Evolutionary conservation across 768 basidiomycete genomes (phyloP), one percentile per base, ranked within the genome.

Genomic region (Rhizopogon vulgaris): DNA sequence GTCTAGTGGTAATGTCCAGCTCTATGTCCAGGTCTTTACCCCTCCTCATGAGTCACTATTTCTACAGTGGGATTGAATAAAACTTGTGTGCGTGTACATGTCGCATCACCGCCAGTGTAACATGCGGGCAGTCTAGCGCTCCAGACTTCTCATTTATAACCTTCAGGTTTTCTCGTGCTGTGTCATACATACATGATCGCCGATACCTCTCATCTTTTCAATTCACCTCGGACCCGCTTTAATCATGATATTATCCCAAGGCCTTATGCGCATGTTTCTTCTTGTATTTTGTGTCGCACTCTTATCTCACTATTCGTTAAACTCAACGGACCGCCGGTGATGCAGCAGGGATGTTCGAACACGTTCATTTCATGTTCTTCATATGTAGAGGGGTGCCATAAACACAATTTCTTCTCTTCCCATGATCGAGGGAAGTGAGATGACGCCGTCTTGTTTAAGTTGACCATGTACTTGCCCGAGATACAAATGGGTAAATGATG

Each of bases 51-150:
- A n/a, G n/a, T n/a, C 56, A 49, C 56, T 58, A 58, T 62, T 55
- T 58, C 55, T 48, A 39, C 57, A 77, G 74, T 76, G 76, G 73
- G 76, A 77, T 52, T 76, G 62, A 69, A 62, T 56, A 51, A 48
- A 54, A 56, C 51, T 49, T 52, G 22, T 56, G 53, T 60, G 55
- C 50, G 58, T 60, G 58, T 52, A 22, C 22, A 51, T 39, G 37
- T 47, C 55, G 59, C 55, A 55, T 56, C 18, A 38, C 54, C 48
- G 56, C 57, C 60, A 66, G 59, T 60, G 56, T 37, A 54, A 52
- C 57, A 58, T 58, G 63, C 55, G 58, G 56, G 52, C 54, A 24
- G 42, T 49, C 18, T 27, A 24, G 60, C 46, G 32, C 52, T 63
- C 49, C n/a, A 56, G 51, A 43, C 55, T 48, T 40, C 27, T 49